Base-by-base conservation (phyloP, 345 rosid genomes). In the Bruguiera gymnorhiza region DNA sequence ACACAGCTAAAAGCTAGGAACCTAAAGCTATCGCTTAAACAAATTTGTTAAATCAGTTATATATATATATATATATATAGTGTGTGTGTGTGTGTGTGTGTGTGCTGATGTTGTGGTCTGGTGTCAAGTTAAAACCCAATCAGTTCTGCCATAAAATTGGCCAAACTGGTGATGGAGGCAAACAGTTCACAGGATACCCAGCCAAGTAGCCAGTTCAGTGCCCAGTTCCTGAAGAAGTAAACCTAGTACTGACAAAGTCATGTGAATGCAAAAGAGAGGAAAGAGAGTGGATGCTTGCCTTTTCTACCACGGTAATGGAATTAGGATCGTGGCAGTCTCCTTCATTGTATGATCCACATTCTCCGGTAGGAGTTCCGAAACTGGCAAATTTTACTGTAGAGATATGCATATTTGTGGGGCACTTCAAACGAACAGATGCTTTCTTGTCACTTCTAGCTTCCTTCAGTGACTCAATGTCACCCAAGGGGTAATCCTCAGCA, bases 251-350 rank as follows among this genome's bases (percentile, higher is more conserved):
- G 36, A 13, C 32, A 70, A 20, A 13, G 21, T 60, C 32, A 23
- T 21, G 10, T 56, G 6, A 60, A 18, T 39, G 39, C 20, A 16
- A 0, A 26, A 8, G 15, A 6, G 36, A 66, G 52, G 36, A 65
- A n/a, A 20, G 34, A 53, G 37, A 1, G 57, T 60, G 18, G 0
- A 32, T 43, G 9, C 32, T 69, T 51, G 84, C 93, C 87, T 84
- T 84, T 72, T 83, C 82, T 57, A 86, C 83, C 31, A 76, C 66
- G 32, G 76, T 54, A 24, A 54, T 57, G 26, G 90, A 83, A 31
- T 67, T 74, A 57, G 87, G 85, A 74, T 83, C 86, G 23, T 88
- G 93, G 67, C 90, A 88, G 62, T 80, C 80, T n/a, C 90, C 87
- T 5, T 29, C 55, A 50, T 77, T 65, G 70, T 72, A 86, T 37